Evolutionary conservation across 169 alveolate species (phyloP).

Genomic region (Amoebophrya sp.): DNA sequence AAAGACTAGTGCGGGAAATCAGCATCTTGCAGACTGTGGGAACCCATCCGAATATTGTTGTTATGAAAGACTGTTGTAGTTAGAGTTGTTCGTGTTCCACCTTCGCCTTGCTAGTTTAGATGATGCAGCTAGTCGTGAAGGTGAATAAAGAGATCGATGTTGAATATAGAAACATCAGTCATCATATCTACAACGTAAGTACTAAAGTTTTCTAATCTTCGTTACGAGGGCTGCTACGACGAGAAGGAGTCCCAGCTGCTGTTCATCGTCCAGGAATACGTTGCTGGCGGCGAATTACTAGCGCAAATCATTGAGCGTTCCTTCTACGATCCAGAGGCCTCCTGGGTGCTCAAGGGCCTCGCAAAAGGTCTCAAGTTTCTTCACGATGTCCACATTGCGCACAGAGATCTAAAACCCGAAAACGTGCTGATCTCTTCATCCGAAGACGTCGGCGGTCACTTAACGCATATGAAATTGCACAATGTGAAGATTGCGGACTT

Average conservation of each 20-base stretch:
- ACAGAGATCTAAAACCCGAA: not conserved
- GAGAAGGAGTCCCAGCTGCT: slow-evolving; percentile 9
- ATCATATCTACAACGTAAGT: no score
- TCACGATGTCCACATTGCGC: not conserved
- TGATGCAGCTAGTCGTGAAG: no score
- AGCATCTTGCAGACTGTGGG: not conserved
- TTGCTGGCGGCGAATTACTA: not conserved
- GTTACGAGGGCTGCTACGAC: not conserved
- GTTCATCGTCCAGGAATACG: slow-evolving; percentile 19
- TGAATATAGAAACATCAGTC: no score
- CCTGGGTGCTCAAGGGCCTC: not conserved
- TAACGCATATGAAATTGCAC: not conserved
- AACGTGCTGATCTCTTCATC: not conserved
- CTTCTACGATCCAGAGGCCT: not conserved
- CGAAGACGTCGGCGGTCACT: not conserved
- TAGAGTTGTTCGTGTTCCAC: no score
- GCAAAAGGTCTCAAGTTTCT: not conserved
- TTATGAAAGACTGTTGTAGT: not conserved
- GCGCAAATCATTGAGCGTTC: not conserved
- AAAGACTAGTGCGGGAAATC: not conserved
- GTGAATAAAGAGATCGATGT: no score
- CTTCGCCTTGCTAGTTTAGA: no score
- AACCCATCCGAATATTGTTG: not conserved
- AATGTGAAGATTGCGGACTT: not conserved
- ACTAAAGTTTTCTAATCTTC: not conserved